Base-by-base conservation (phyloP, 352 stramenopile species). In the Sclerospora graminicola region DNA sequence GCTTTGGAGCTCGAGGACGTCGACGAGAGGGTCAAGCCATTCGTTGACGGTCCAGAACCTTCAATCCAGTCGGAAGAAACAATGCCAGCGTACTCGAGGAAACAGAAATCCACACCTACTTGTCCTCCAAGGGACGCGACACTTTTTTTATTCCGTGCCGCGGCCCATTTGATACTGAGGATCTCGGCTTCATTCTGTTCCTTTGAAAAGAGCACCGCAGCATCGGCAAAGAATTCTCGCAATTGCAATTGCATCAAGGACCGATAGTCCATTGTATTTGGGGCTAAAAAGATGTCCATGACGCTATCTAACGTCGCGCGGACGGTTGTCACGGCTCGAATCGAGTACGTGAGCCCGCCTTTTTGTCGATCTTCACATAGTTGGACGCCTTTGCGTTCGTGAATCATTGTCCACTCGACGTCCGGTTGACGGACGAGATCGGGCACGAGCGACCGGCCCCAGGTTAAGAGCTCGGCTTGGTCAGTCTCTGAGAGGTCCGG, bases 151-250 rank as follows among this genome's bases (percentile, higher is more conserved):
- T 66, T 70, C 20, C 74, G 60, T 26, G 77, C 68, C 13, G 74
- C 78, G 27, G 81, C 51, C 78, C 78, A 90, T 51, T 90, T 90
- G 60, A 90, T 78, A 46, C 69, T 76, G 30, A 90, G 57, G 34
- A 66, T 72, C 42, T 90, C 78, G n/a, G 48, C 67, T 32, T 90
- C 78, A 52, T 82, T 81, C 49, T 82, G 70, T 39, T 84, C 75
- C 27, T 60, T 63, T 51, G 85, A 73, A 63, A 70, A 86, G 15
- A 90, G 65, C 59, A 88, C 75, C 11, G 72, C 72, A 1, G 60
- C 65, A 57, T 90, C 78, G 2, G 63, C 62, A 41, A 84, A 86
- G 57, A 68, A 69, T 29, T 90, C 78, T 48, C 75, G 73, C 26
- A 86, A 60, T 29, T 84, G 61, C 38, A 88, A 51, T 54, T 86